Base-by-base conservation (phyloP, 805 yeast genomes). In the Zygoascus ofunaensis region DNA sequence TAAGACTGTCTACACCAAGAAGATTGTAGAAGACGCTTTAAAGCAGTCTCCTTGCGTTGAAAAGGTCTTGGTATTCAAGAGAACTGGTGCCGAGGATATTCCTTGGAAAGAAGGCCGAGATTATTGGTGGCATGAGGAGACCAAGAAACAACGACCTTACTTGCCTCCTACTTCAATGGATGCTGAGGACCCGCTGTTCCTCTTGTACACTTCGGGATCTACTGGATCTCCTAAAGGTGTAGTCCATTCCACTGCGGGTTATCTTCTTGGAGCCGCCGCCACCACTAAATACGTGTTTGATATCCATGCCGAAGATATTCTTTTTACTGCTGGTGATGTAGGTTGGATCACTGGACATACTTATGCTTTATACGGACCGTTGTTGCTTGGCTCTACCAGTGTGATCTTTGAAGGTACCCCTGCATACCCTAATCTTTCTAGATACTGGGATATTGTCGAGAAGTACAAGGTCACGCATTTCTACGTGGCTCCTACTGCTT, bases 261-360 rank as follows among this genome's bases (percentile, higher is more conserved):
- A 87, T 69, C 73, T 92, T 54, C 71, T 92, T 54, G 96, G 96
- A 49, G 96, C 97, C 22, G 78, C 87, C 45, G 70, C 89, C 63
- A 85, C 97, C 43, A 84, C 96, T 39, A 84, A 81, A 68, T 90
- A 89, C 67, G 87, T 87, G 39, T 90, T 92, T 64, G 97, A 94
- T 64, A 79, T 92, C 40, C 95, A 87, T 61, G 79, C 79, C 48
- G 83, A 82, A 50, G 97, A 92, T 65, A 73, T 83, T 37, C 67
- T 90, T 49, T 90, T 92, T 72, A 90, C 97, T 35, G 97, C 97
- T 34, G 97, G 97, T 61, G 97, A 92, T 63, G 87, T 92, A 45
- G 97, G 98, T 62, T 92, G 98, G 97, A 92, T 92, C 63, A 92
- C 98, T 15, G 97, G 97, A 55, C 98, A 92, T 66, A 84, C 97